These are phyloP conservation scores for Lycium ferocissimum DNA, from an alignment of 257 asterid species.

Conservation along the genomic window DNA sequence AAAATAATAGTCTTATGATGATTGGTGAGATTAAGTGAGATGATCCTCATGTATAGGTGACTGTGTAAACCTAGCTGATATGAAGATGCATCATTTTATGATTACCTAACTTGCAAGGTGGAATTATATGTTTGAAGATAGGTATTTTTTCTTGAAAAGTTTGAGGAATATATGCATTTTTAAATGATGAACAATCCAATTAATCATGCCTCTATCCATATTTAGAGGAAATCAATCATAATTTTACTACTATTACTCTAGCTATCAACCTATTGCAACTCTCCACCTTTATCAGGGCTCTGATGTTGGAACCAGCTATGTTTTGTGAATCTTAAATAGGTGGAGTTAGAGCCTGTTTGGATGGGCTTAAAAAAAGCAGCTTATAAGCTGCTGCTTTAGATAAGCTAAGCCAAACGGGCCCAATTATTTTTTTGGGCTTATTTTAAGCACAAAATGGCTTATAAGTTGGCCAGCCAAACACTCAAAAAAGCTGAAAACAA, in stretches of 20 bases:
- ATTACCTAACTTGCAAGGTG: neutral
- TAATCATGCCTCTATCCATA: neutral
- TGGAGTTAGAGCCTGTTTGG: neutral
- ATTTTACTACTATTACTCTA: neutral
- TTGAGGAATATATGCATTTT: neutral
- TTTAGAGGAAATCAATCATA: neutral
- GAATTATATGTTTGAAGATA: neutral
- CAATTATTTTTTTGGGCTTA: too few relatives aligned
- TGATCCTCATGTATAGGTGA: neutral
- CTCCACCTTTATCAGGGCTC: neutral
- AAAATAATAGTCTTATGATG: neutral
- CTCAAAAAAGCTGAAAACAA: too few relatives aligned
- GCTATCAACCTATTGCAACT: neutral
- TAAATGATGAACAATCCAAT: neutral
- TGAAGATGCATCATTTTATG: neutral
- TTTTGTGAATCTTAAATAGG: neutral
- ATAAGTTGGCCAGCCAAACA: too few relatives aligned
- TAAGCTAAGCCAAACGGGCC: too few relatives aligned
- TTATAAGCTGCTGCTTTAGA: too few relatives aligned
- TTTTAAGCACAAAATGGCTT: too few relatives aligned
- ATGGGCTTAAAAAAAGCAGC: too few relatives aligned
- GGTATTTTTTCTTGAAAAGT: neutral
- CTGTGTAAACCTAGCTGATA: neutral
- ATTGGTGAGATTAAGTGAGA: neutral
- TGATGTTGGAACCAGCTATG: neutral